Evolutionary conservation across 2,329 filamentous ascomycete genomes (phyloP).

Genomic region (Exophiala sideris): DNA sequence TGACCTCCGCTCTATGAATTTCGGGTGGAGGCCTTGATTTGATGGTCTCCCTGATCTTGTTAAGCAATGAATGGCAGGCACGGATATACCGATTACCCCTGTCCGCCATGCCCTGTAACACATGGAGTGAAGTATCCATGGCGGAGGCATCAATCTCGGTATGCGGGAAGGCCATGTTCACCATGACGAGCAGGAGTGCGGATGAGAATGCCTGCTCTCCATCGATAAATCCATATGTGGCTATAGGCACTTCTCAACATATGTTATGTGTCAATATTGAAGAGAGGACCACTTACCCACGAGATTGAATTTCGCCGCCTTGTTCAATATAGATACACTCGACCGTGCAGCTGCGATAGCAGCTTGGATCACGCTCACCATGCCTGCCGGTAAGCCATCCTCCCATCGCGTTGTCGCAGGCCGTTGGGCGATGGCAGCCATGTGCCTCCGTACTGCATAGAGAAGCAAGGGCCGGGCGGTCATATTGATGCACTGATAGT

Average conservation of each 20-base stretch:
- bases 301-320: not conserved
- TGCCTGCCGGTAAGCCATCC: constrained; percentile 20
- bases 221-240: constrained; percentile 1
- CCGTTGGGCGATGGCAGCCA: constrained; percentile 1
- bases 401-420: constrained; percentile 2
- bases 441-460: constrained; percentile 46
- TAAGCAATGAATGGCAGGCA: constrained; percentile 6
- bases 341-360: constrained; percentile 6
- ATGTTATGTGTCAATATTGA: not conserved
- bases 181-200: not conserved
- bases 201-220: constrained; percentile 1
- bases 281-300: not conserved
- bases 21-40: not conserved
- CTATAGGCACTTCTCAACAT: not conserved
- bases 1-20: not conserved
- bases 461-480: constrained; percentile 53
- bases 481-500: constrained; percentile 58
- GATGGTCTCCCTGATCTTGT: constrained; percentile 7
- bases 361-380: constrained; percentile 5
- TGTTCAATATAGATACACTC: constrained; percentile 1
- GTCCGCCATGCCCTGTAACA: constrained; percentile 2
- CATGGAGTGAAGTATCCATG: not conserved
- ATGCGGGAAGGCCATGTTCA: constrained; percentile 1
- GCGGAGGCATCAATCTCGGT: not conserved
- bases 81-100: constrained; percentile 5